Percentiles rank a stretch among this genome's conserved stretches.
Evolutionary conservation across 2,329 filamentous ascomycete species (phyloP).

Genomic region (Metarhizium album): DNA sequence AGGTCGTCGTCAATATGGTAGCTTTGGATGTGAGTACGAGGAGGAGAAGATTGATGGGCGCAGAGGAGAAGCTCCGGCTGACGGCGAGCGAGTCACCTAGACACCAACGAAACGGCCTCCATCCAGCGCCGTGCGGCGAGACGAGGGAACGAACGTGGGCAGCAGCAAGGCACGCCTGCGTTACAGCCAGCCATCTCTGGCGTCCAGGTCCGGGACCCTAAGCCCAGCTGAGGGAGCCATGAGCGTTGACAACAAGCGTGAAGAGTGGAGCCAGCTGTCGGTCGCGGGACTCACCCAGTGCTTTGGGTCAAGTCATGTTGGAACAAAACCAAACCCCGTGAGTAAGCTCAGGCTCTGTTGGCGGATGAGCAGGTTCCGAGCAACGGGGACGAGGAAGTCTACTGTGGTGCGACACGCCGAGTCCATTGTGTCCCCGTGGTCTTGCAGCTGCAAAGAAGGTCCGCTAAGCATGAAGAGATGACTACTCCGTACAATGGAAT

Average conservation of each 20-base stretch:
- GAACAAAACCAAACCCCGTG: neutral
- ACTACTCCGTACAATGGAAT: slow-evolving; percentile 1
- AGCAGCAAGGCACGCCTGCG: neutral
- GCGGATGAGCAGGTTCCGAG: neutral
- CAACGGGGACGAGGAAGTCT: neutral
- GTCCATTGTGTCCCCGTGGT: neutral
- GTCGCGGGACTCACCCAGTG: neutral
- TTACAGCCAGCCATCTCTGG: neutral
- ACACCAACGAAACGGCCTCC: neutral
- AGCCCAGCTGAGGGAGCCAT: slow-evolving; percentile 5
- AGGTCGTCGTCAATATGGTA: slow-evolving; percentile 4
- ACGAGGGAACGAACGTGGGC: neutral
- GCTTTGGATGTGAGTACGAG: neutral
- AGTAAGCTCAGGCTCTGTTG: neutral
- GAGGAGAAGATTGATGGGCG: slow-evolving; percentile 1
- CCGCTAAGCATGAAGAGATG: neutral
- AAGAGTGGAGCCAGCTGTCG: neutral
- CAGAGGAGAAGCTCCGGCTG: slow-evolving; percentile 1
- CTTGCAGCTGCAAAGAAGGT: neutral
- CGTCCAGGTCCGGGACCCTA: neutral
- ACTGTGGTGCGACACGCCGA: neutral
- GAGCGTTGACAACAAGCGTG: neutral
- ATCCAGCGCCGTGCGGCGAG: neutral
- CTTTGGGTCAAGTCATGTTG: neutral
- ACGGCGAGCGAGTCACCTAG: slow-evolving; percentile 5